Evolutionary conservation across 371 early-diverging fungal species (phyloP).

Genomic region (Chytridium lagenaria): DNA sequence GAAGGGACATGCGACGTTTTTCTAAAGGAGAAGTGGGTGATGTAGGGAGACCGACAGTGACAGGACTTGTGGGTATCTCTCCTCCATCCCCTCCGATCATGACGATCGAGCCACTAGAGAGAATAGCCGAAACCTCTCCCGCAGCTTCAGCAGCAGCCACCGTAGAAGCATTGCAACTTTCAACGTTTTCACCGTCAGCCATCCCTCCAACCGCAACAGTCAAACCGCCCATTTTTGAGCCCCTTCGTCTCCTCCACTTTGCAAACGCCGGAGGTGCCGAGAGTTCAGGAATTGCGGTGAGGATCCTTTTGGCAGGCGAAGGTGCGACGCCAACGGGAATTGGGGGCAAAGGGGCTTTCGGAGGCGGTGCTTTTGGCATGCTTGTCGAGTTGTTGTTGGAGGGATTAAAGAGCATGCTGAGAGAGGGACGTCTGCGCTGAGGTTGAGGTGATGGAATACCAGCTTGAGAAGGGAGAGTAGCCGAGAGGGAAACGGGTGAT

Average conservation of each 20-base stretch:
- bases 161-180: no score
- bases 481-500: background rate
- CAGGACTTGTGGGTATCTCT: no score
- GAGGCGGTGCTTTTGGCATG: conserved; percentile 1
- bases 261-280: conserved; percentile 4
- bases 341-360: conserved; percentile 5
- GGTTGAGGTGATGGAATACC: background rate
- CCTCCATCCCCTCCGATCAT: no score
- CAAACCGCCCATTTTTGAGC: background rate
- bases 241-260: background rate
- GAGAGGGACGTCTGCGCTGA: background rate
- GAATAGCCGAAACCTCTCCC: no score
- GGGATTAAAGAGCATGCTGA: background rate
- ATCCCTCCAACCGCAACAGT: no score
- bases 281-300: background rate
- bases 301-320: background rate
- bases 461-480: background rate
- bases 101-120: no score
- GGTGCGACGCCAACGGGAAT: background rate
- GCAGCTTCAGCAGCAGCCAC: no score
- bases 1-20: background rate
- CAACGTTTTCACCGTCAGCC: no score
- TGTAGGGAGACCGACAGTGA: background rate
- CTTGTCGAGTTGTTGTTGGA: background rate
- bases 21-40: no score